Percentiles rank a stretch among this genome's conserved stretches.
phyloP scores from a whole-genome alignment of 371 early-diverging fungal species.

The Apophysomyces trapeziformis region DNA sequence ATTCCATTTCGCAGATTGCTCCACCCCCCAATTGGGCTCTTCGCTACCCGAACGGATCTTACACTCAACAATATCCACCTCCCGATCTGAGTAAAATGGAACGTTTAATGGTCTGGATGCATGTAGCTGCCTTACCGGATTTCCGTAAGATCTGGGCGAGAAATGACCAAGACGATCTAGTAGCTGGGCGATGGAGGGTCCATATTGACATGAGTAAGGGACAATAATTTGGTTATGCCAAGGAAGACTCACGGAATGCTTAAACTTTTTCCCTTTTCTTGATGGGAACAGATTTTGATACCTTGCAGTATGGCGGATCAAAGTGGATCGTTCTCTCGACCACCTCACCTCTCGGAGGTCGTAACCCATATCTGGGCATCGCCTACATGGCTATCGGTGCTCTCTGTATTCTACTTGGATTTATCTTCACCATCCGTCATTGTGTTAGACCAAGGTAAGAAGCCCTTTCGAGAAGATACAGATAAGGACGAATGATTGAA shows the following conservation, averaged over 20 bases:
- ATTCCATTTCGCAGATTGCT: constrained; percentile 48
- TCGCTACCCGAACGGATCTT: constrained; percentile 62
- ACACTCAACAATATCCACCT: constrained; percentile 60
- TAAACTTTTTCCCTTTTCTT: neutral
- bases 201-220: constrained; percentile 69
- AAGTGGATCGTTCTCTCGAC: constrained; percentile 94
- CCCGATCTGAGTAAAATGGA: constrained; percentile 78
- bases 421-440: constrained; percentile 83
- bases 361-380: constrained; percentile 93
- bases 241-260: neutral
- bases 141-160: constrained; percentile 97
- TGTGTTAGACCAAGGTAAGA: constrained; percentile 84
- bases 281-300: constrained; percentile 72
- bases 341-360: constrained; percentile 91
- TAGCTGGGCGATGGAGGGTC: constrained; percentile 67
- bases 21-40: constrained; percentile 84
- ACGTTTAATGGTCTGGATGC: constrained; percentile 99
- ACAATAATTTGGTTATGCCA: too few relatives aligned
- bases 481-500: neutral
- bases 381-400: constrained; percentile 92
- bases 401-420: constrained; percentile 83
- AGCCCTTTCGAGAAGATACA: neutral
- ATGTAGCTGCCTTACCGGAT: constrained; percentile 93
- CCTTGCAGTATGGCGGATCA: constrained; percentile 83
- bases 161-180: constrained; percentile 60